Evolutionary conservation across 1,284 basidiomycete species (phyloP).

Genomic region (Coniferiporia sulphurascens): DNA sequence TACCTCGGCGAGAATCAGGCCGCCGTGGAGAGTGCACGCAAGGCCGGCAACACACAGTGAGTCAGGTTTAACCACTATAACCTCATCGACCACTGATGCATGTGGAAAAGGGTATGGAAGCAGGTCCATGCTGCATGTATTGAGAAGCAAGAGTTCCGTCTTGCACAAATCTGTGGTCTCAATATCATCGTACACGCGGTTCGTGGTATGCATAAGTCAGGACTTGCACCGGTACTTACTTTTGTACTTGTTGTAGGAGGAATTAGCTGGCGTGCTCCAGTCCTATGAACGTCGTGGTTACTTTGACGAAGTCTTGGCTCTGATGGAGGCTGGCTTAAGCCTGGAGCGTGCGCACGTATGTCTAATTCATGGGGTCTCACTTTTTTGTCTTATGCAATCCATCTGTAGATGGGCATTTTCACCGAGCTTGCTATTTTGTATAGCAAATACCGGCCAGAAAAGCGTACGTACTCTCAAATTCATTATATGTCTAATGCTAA

Average conservation of each 20-base stretch:
- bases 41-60: slow-evolving; percentile 97
- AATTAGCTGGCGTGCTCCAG: slow-evolving; percentile 77
- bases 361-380: slow-evolving; percentile 19
- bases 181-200: slow-evolving; percentile 92
- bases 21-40: slow-evolving; percentile 97
- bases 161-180: slow-evolving; percentile 98
- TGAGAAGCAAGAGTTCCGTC: slow-evolving; percentile 94
- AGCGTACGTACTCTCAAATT: slow-evolving; percentile 50
- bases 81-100: slow-evolving; percentile 16
- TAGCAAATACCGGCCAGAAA: slow-evolving; percentile 95
- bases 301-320: slow-evolving; percentile 90
- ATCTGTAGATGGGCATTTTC: slow-evolving; percentile 78
- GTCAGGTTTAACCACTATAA: slow-evolving; percentile 26
- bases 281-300: slow-evolving; percentile 90
- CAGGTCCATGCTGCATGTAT: slow-evolving; percentile 99
- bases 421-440: slow-evolving; percentile 94
- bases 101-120: slow-evolving; percentile 85
- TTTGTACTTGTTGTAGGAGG: slow-evolving; percentile 53
- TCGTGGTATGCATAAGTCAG: slow-evolving; percentile 27
- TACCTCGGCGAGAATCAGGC: slow-evolving; percentile 98
- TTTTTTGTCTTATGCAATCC: slow-evolving; percentile 7
- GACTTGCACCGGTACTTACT: slow-evolving; percentile 2
- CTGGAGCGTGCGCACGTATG: slow-evolving; percentile 92
- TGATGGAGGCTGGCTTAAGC: slow-evolving; percentile 93
- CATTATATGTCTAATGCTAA: not conserved